Evolutionary conservation across 306 rosid genomes (phyloP).

Genomic region (Lupinus albus): DNA sequence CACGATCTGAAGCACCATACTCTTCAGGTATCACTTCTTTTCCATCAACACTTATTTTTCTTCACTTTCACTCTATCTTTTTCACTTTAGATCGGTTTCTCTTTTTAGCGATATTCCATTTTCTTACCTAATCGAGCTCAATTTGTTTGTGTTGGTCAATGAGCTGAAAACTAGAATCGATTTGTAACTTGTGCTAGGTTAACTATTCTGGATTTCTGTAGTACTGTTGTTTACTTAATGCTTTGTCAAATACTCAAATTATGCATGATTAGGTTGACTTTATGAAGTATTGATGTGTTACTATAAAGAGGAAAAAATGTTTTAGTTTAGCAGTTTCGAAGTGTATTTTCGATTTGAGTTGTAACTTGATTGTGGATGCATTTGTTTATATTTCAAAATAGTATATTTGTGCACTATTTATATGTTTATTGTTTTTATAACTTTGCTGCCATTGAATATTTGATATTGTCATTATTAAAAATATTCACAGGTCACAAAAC

Average conservation of each 20-base stretch:
- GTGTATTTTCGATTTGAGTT: not conserved
- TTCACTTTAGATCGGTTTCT: not conserved
- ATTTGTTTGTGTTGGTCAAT: conserved; percentile 6
- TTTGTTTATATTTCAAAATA: not conserved
- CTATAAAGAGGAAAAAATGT: not conserved
- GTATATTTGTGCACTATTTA: not conserved
- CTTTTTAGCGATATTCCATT: not conserved
- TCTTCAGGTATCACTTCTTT: conserved; percentile 44
- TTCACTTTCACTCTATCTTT: not conserved
- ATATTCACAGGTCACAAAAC: conserved; percentile 52
- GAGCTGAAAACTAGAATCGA: not conserved
- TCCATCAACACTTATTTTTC: not conserved
- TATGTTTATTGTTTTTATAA: not conserved
- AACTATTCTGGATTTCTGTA: not conserved
- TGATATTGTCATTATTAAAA: conserved; percentile 23
- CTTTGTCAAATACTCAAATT: conserved; percentile 4
- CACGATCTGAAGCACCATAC: conserved; percentile 33
- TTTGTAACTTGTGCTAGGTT: conserved; percentile 8
- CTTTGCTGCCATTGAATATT: not conserved
- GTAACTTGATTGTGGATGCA: not conserved
- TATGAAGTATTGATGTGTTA: not conserved
- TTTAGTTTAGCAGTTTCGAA: not conserved
- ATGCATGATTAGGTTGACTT: not conserved
- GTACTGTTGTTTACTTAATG: not conserved
- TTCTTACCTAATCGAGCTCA: not conserved